phyloP scores from a whole-genome alignment of 352 stramenopile species.

The Phytophthora aleatoria region DNA sequence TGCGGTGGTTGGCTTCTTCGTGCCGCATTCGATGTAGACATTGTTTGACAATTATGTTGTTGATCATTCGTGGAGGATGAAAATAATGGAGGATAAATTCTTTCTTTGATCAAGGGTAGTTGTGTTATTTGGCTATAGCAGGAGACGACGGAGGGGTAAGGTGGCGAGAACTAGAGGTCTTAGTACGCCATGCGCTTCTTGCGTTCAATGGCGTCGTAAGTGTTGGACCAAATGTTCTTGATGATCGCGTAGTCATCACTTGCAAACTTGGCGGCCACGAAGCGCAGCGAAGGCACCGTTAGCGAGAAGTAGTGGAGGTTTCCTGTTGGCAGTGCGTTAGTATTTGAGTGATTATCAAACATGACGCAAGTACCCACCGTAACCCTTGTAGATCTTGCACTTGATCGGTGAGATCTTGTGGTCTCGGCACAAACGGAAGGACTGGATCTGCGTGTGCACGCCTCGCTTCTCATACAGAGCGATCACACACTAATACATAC shows the following conservation, averaged over 20 bases:
- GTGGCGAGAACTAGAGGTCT: conserved; percentile 5
- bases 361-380: conserved; percentile 37
- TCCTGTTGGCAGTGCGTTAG: conserved; percentile 31
- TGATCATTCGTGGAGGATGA: background rate
- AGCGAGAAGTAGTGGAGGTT: conserved; percentile 88
- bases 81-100: background rate
- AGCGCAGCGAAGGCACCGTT: conserved; percentile 79
- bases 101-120: conserved; percentile 9
- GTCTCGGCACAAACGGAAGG: conserved; percentile 79
- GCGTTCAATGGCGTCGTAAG: conserved; percentile 81
- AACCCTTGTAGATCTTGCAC: conserved; percentile 90
- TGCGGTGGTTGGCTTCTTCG: background rate
- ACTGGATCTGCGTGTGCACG: conserved; percentile 85
- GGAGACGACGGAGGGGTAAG: conserved; percentile 13
- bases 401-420: conserved; percentile 89
- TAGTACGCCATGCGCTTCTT: conserved; percentile 75
- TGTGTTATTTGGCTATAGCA: conserved; percentile 1
- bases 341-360: background rate
- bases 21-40: background rate
- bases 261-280: conserved; percentile 83
- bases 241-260: conserved; percentile 84
- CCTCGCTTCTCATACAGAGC: conserved; percentile 84
- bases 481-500: conserved; percentile 65
- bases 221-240: conserved; percentile 84
- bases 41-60: background rate